Evolutionary conservation across 768 basidiomycete species (phyloP).

Genomic region (Mycena sanguinolenta): DNA sequence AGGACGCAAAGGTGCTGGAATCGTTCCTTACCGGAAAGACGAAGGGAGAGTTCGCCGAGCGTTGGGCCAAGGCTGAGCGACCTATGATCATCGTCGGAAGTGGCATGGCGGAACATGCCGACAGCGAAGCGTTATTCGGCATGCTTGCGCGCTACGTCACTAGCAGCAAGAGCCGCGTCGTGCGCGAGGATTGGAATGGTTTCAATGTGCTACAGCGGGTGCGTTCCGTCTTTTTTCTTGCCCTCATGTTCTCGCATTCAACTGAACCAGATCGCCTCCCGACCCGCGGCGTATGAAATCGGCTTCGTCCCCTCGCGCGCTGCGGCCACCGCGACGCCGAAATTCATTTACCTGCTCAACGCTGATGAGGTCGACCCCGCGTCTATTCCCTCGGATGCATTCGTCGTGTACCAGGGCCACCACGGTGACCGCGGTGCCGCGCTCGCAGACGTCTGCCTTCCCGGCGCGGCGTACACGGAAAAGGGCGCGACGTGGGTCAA

Average conservation of each 20-base stretch:
- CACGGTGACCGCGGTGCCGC: constrained; percentile 98
- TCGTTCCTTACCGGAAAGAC: constrained; percentile 79
- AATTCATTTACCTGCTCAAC: constrained; percentile 96
- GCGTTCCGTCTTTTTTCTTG: constrained; percentile 44
- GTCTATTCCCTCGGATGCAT: constrained; percentile 90
- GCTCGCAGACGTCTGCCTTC: constrained; percentile 96
- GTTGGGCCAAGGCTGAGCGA: constrained; percentile 85
- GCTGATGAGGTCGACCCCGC: constrained; percentile 94
- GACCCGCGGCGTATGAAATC: constrained; percentile 93
- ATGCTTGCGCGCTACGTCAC: constrained; percentile 85
- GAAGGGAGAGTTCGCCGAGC: constrained; percentile 80
- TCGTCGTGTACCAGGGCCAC: constrained; percentile 99
- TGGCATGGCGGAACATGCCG: constrained; percentile 85
- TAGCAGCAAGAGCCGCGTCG: constrained; percentile 77
- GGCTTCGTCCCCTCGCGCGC: constrained; percentile 91
- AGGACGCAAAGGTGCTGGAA: constrained; percentile 78
- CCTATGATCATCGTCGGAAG: constrained; percentile 96
- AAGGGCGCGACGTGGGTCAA: constrained; percentile 93
- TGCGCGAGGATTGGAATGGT: constrained; percentile 96
- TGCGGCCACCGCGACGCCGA: constrained; percentile 82
- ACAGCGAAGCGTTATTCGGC: constrained; percentile 84
- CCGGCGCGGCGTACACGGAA: constrained; percentile 95
- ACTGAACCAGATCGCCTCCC: constrained; percentile 80
- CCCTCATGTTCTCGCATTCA: constrained; percentile 2
- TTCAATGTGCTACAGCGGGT: constrained; percentile 94